These are phyloP conservation scores for Clathrospora elynae DNA, from an alignment of 2,329 filamentous ascomycete genomes.

Conservation along the genomic window DNA sequence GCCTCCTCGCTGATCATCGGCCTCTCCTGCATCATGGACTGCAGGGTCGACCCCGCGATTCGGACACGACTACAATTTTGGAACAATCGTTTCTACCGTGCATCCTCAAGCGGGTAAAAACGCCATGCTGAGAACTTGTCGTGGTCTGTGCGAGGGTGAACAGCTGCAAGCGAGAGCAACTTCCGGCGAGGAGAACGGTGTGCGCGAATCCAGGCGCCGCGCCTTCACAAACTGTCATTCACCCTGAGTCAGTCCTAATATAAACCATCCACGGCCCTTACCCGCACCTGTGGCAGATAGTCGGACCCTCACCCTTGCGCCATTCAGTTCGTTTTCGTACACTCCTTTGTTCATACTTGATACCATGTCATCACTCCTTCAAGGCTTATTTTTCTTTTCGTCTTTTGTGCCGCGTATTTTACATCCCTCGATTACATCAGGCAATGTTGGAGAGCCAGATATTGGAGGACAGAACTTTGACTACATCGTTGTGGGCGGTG, in stretches of 20 bases:
- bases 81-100: too few species aligned
- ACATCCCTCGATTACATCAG: neutral
- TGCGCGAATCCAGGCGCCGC: constrained; percentile 7
- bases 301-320: constrained; percentile 3
- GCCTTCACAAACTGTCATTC: neutral
- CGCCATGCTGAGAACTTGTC: too few species aligned
- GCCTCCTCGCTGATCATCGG: too few species aligned
- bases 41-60: too few species aligned
- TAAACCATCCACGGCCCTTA: constrained; percentile 9
- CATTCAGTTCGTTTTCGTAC: constrained; percentile 5
- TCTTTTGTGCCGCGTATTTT: constrained; percentile 23
- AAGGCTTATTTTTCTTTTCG: constrained; percentile 18
- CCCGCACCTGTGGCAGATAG: neutral
- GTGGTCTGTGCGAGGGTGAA: too few species aligned
- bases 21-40: too few species aligned
- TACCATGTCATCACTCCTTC: constrained; percentile 18
- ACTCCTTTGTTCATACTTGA: constrained; percentile 4
- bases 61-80: too few species aligned
- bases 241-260: neutral
- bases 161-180: constrained; percentile 1
- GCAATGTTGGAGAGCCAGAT: constrained; percentile 14
- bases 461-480: constrained; percentile 34
- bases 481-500: constrained; percentile 42
- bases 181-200: too few species aligned
- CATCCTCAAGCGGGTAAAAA: too few species aligned